Base-by-base conservation (phyloP, 495 filamentous ascomycete genomes). In the Annulohypoxylon stygium region DNA sequence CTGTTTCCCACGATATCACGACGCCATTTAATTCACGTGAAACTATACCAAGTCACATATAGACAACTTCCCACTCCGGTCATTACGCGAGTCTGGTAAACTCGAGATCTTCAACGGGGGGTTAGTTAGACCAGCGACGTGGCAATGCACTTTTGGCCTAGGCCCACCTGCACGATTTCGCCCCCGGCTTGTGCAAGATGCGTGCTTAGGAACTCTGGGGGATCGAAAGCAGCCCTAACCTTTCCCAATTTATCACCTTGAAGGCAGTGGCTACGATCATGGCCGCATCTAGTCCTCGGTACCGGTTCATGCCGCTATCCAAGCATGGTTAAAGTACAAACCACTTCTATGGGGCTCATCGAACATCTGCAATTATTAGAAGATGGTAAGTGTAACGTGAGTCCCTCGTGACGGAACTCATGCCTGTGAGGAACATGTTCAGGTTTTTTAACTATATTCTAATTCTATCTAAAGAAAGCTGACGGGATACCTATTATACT, bases 91-190 rank as follows among this genome's bases (percentile, higher is more conserved):
- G 68, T 69, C 65, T 69, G 54, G 73, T 72, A 75, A 69, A 72
- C 64, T 69, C 18, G 47, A 68, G 69, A 72, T 75, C 73, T 72
- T 75, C 69, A 62, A 68, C 61, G 64, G 60, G 69, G 60, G 59
- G 47, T 67, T 63, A 50, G 64, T 69, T 75, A 64, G 73, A 34
- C 69, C 61, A 54, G 73, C 73, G 69, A 75, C 73, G 73, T 75
- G 73, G 73, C 73, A 75, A 65, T 57, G 64, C 33, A 39, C 65
- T 75, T 72, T 47, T 75, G 73, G 73, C 69, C 69, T 34, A 69
- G 73, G 73, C 73, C 73, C 73, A 75, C 73, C 65, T 72, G 73
- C 69, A 71, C 69, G 65, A 75, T 69, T 71, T 75, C 65, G 69
- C 69, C 73, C 73, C 73, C 65, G 61, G 64, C 64, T 71, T 72